Conservation (phyloP, 179 eudicot species). For the Silene noctiflora region DNA sequence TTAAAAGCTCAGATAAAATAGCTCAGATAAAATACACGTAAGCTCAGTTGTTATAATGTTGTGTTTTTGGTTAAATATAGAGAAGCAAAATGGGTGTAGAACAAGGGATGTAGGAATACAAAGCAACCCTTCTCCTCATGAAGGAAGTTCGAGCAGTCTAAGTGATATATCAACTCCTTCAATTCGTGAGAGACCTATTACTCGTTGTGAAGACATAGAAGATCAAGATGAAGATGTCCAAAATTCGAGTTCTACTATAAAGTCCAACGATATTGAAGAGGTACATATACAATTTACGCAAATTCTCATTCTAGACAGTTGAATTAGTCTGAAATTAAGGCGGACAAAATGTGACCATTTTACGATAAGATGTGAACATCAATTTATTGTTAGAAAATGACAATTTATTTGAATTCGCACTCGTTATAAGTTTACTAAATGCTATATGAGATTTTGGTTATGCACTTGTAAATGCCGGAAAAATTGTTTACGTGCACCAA, state of each 20-base stretch:
- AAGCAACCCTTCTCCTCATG: conserved; percentile 37
- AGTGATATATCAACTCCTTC: conserved; percentile 59
- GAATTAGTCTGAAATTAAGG: no score
- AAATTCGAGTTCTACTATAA: conserved; percentile 35
- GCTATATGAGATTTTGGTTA: no score
- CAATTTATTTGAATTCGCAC: neutral
- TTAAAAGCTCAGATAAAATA: no score
- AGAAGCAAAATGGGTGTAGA: conserved; percentile 30
- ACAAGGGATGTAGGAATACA: conserved; percentile 86
- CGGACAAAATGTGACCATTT: no score
- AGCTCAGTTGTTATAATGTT: no score
- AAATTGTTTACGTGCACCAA: neutral
- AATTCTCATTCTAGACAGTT: neutral
- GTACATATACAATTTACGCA: conserved; percentile 24
- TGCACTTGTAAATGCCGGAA: neutral
- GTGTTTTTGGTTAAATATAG: conserved; percentile 8
- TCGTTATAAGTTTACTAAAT: no score
- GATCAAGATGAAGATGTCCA: conserved; percentile 41
- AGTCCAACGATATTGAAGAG: conserved; percentile 35
- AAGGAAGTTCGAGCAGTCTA: conserved; percentile 42
- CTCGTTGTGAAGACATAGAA: conserved; percentile 29
- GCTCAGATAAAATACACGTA: no score
- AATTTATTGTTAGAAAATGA: no score
- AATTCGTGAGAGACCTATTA: conserved; percentile 47
- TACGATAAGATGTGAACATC: no score